Base-by-base conservation (phyloP, 148 eudicot genomes). In the Cornus florida region DNA sequence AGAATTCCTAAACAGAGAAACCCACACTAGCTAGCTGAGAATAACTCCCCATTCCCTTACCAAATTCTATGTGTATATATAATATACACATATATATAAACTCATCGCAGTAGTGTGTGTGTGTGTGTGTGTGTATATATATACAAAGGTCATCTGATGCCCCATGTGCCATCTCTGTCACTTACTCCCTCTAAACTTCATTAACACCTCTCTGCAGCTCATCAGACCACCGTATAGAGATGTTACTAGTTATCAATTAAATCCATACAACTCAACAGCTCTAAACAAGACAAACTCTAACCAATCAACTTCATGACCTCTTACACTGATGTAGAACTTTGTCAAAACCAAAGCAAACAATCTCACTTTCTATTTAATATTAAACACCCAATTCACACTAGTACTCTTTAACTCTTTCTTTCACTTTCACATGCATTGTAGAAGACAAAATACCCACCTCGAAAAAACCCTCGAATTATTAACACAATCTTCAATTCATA, bases 131-230 rank as follows among this genome's bases (percentile, higher is more conserved):
- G 1, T 39, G 1, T 39, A 39, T 39, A 39, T 39, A 39, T 39
- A 39, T 43, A 43, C 35, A 28, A 13, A 39, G 14, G 67, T 70
- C 67, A 72, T 71, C 67, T 82, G 84, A 73, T 39, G 10, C 12
- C 14, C 84, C 81, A 82, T 82, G 85, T 82, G 85, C 70, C 7
- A n/a, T 24, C 72, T 72, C 71, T 69, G 53, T 32, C 38, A 20
- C 46, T 41, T 41, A 41, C 69, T 67, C 38, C 31, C 69, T 68
- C 38, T 38, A 32, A 69, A 23, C 64, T 70, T 78, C 69, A 69
- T 48, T 76, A 59, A 60, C 16, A 72, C 41, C 73, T 78, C 75
- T 60, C 79, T 83, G 79, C 79, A 62, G 48, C 76, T 70, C 13
- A 71, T 77, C 69, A 73, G 79, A 35, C 67, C 60, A 17, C 71